Evolutionary conservation across 1,284 basidiomycete species (phyloP).

Genomic region (Ustilago vetiveriae): DNA sequence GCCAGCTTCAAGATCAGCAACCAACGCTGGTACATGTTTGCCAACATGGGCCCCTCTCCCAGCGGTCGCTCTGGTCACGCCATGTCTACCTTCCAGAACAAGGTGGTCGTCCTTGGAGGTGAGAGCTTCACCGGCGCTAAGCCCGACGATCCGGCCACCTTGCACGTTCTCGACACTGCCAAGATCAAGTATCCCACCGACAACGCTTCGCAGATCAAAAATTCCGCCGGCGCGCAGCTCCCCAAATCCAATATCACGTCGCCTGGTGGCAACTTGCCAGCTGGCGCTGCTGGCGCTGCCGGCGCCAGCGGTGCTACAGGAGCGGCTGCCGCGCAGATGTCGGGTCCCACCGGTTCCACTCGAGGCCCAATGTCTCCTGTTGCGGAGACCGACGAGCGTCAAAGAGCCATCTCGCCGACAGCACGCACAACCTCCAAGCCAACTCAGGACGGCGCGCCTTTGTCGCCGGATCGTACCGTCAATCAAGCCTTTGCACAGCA

Average conservation of each 20-base stretch:
- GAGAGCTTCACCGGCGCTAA: slow-evolving; percentile 80
- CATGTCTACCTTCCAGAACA: slow-evolving; percentile 87
- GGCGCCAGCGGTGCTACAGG: slow-evolving; percentile 10
- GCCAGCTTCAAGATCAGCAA: slow-evolving; percentile 92
- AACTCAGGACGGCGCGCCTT: slow-evolving; percentile 14
- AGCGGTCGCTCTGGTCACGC: slow-evolving; percentile 91
- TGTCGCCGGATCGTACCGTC: slow-evolving; percentile 15
- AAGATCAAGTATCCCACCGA: slow-evolving; percentile 67
- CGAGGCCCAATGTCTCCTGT: slow-evolving; percentile 47
- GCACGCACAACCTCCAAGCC: slow-evolving; percentile 8
- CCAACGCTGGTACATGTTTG: slow-evolving; percentile 95
- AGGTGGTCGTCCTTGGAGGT: slow-evolving; percentile 91
- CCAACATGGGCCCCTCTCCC: slow-evolving; percentile 97
- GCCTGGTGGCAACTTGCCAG: slow-evolving; percentile 6
- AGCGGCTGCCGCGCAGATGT: slow-evolving; percentile 18
- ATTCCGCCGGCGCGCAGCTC: slow-evolving; percentile 10
- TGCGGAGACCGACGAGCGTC: slow-evolving; percentile 35
- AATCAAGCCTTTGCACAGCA: slow-evolving; percentile 20
- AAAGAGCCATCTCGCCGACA: slow-evolving; percentile 46
- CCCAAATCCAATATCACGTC: slow-evolving; percentile 40
- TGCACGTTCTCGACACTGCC: slow-evolving; percentile 75
- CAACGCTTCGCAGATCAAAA: slow-evolving; percentile 43
- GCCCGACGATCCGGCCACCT: slow-evolving; percentile 81
- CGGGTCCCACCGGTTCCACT: slow-evolving; percentile 18
- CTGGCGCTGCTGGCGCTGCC: slow-evolving; percentile 9